A percentile compares a stretch with the other conserved stretches of the same genome.
Conservation (phyloP, 2,329 filamentous ascomycete genomes). For the Aschersonia sp. region DNA sequence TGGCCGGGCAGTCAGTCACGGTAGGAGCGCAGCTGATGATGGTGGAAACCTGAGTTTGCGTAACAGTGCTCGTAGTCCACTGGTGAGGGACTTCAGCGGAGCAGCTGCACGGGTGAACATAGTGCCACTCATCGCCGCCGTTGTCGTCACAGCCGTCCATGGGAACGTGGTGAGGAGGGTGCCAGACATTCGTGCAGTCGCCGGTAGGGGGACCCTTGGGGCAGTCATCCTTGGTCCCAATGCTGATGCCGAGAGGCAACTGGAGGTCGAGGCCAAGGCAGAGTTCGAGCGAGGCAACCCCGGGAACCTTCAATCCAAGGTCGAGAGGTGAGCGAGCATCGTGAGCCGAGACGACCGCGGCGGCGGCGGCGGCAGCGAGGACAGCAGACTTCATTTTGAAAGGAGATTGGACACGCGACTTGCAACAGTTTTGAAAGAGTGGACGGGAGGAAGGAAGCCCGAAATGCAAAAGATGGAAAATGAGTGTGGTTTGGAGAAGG, state of each 20-base stretch:
- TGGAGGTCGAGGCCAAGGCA: slow-evolving; percentile 8
- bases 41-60: slow-evolving; percentile 21
- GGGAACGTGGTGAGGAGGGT: slow-evolving; percentile 20
- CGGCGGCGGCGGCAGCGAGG: slow-evolving; percentile 7
- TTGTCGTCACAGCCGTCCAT: slow-evolving; percentile 21
- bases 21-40: slow-evolving; percentile 22
- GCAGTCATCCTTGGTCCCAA: slow-evolving; percentile 6
- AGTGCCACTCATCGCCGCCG: slow-evolving; percentile 19
- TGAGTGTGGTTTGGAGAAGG: slow-evolving; percentile 1
- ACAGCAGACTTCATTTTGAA: slow-evolving; percentile 12
- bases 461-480: slow-evolving; percentile 1
- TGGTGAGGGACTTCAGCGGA: slow-evolving; percentile 11
- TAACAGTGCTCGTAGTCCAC: slow-evolving; percentile 28
- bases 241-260: slow-evolving; percentile 6
- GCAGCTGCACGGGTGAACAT: slow-evolving; percentile 16
- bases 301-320: slow-evolving; percentile 1
- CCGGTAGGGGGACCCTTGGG: slow-evolving; percentile 10
- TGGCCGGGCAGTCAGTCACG: slow-evolving; percentile 22
- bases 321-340: slow-evolving; percentile 6
- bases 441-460: slow-evolving; percentile 5
- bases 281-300: no score
- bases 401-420: not conserved
- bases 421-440: slow-evolving; percentile 6
- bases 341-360: slow-evolving; percentile 6
- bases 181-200: slow-evolving; percentile 17